Base-by-base conservation (phyloP, 2,329 filamentous ascomycete genomes). In the Rasamsonia emersonii region DNA sequence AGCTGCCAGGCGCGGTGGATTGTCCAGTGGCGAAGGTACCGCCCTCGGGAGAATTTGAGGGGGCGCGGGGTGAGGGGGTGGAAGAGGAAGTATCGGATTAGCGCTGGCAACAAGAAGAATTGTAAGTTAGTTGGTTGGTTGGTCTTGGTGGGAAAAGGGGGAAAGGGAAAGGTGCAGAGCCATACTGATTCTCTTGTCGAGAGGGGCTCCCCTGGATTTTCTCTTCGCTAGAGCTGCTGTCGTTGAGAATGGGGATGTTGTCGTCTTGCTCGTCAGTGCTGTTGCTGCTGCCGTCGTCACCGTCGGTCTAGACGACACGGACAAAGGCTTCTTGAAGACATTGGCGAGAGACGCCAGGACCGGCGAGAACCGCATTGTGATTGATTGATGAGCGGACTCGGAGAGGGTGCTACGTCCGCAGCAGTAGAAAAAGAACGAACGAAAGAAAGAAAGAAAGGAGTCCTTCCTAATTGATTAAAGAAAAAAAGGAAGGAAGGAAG, bases 1-100 rank as follows among this genome's bases (percentile, higher is more conserved):
- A 96, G 70, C 50, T 84, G 72, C 86, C 88, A 96, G 14, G 89
- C 89, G 48, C 91, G 86, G 69, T 96, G 88, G 61, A 98, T 96
- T 31, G 91, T 96, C 91, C 91, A 98, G 70, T 98, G 91, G 28
- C 91, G 84, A 43, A 98, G 77, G 61, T 78, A 75, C 35, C 91
- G 79, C 60, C 82, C 82, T 47, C 89, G 86, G 24, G 77, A 86
- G 73, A 96, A 88, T 49, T 86, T 82, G 43, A 98, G 75, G 1
- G 91, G 88, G 9, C 79, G 75, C 0, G 79, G 79, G 5, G 75
- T 82, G 18, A 72, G 62, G 2, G 78, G 77, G 58, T 84, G 79
- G 49, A 71, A 62, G 46, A 84, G 73, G 59, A 79, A 75, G 64
- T 83, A 84, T 48, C 78, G 70, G 56, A 84, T 82, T 34, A 75